Conservation (phyloP, 768 basidiomycete genomes). For the Cubamyces sp. region DNA sequence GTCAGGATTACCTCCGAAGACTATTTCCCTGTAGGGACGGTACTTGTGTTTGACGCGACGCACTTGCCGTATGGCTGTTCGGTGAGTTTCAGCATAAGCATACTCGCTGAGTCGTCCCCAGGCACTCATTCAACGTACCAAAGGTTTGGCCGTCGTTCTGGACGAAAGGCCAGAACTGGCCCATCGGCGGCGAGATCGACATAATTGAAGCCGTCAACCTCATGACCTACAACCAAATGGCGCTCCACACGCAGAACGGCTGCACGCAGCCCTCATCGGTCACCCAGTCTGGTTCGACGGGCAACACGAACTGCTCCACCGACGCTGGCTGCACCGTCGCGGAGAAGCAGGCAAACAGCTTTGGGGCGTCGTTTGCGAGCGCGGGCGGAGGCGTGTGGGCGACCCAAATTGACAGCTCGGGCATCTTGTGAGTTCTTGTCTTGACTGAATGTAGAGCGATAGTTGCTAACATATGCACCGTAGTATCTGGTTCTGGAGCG, state of each 20-base stretch:
- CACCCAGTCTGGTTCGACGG: conserved; percentile 38
- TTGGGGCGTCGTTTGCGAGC: conserved; percentile 43
- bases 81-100: conserved; percentile 33
- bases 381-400: conserved; percentile 69
- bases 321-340: conserved; percentile 30
- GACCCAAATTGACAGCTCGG: conserved; percentile 63
- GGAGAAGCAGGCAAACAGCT: conserved; percentile 43
- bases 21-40: conserved; percentile 44
- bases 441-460: not conserved
- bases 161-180: conserved; percentile 42
- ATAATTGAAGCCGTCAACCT: conserved; percentile 58
- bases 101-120: not conserved
- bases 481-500: conserved; percentile 57
- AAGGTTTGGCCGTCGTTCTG: conserved; percentile 37
- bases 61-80: conserved; percentile 63
- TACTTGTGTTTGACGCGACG: conserved; percentile 49
- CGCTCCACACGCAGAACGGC: conserved; percentile 51
- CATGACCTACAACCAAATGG: conserved; percentile 55
- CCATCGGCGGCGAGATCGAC: conserved; percentile 44
- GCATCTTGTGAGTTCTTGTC: conserved; percentile 44
- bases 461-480: not conserved
- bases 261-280: conserved; percentile 39
- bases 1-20: conserved; percentile 48
- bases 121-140: not conserved
- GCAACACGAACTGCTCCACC: conserved; percentile 36